Conservation (phyloP, 2,329 filamentous ascomycete species). For the Sclerotinia spermophila region DNA sequence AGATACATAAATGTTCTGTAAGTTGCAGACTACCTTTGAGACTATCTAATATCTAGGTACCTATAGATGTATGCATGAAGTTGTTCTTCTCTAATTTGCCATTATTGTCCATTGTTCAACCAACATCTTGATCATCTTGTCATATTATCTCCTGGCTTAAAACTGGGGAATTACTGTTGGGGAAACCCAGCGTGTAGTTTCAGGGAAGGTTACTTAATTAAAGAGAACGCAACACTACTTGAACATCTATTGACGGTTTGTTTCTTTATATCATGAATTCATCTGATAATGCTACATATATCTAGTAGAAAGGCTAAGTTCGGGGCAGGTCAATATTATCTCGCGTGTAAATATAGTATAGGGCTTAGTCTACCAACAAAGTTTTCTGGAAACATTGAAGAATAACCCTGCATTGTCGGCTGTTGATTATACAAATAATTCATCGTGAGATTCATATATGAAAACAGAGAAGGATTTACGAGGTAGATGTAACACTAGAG, state of each 20-base stretch:
- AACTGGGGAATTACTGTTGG: neutral
- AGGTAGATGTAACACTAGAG: neutral
- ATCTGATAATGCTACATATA: neutral
- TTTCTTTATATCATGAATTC: neutral
- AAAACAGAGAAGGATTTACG: neutral
- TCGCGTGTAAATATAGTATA: neutral
- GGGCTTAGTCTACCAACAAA: conserved; percentile 3
- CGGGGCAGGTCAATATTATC: neutral
- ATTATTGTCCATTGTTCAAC: neutral
- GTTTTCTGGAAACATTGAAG: neutral
- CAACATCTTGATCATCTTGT: neutral
- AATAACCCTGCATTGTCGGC: neutral
- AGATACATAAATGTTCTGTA: neutral
- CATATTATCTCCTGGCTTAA: neutral
- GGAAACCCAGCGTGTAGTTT: neutral
- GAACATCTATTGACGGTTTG: neutral
- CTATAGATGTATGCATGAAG: neutral
- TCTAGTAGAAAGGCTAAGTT: neutral
- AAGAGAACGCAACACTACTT: neutral
- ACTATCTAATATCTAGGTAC: neutral
- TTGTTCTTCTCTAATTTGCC: neutral
- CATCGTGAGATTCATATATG: neutral
- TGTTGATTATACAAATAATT: neutral
- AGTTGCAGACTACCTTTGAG: neutral
- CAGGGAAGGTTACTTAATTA: neutral